These are phyloP conservation scores for Aspergillus sp. DNA, from an alignment of 2,329 filamentous ascomycete species.

Conservation along the genomic window DNA sequence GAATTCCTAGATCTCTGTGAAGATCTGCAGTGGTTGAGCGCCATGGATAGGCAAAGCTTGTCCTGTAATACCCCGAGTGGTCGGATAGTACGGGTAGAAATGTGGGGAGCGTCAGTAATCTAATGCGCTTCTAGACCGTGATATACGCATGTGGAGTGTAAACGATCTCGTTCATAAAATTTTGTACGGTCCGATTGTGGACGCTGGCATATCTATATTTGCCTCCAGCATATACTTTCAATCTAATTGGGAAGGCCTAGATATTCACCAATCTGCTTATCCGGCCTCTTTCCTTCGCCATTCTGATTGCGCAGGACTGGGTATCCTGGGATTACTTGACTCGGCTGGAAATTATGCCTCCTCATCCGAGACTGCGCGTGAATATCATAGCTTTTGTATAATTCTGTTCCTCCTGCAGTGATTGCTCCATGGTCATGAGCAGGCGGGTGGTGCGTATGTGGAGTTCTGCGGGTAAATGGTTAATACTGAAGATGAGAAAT, in stretches of 20 bases:
- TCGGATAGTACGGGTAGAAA: neutral
- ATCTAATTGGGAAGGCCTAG: too few species aligned
- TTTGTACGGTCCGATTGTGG: too few species aligned
- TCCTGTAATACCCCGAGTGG: neutral
- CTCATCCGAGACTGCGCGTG: conserved; percentile 7
- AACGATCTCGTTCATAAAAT: too few species aligned
- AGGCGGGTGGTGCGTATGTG: conserved; percentile 63
- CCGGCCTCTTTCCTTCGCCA: too few species aligned
- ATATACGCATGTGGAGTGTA: neutral
- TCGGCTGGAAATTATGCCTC: neutral
- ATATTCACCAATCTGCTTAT: too few species aligned
- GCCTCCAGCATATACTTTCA: too few species aligned
- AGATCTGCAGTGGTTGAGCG: too few species aligned
- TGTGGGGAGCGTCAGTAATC: neutral
- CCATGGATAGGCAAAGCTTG: neutral
- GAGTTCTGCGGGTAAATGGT: conserved; percentile 52
- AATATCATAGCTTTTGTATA: conserved; percentile 60
- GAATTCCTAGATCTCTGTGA: too few species aligned
- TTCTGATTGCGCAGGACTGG: too few species aligned
- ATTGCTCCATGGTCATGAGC: conserved; percentile 64
- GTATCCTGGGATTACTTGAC: too few species aligned
- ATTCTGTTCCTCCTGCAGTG: conserved; percentile 58
- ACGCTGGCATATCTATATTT: too few species aligned
- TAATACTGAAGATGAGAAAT: neutral
- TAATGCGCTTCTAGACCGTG: too few species aligned